phyloP scores from a whole-genome alignment of 164 flowering plant species.

The Umbellularia californica region DNA sequence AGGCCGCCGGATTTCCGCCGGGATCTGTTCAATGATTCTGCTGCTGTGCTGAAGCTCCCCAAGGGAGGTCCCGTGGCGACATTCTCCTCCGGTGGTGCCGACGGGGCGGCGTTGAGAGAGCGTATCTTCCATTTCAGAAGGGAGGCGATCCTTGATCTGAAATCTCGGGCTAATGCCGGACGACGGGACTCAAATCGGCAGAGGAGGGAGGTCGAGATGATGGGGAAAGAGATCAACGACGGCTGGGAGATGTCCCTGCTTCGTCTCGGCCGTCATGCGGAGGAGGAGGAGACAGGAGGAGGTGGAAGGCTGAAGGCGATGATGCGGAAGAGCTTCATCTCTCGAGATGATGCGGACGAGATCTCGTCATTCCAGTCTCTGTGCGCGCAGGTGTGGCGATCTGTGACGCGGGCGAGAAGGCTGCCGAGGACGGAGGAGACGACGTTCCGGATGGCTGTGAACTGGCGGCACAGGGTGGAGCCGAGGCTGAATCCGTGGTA shows the following conservation, averaged over 20 bases:
- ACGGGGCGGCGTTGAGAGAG: conserved; percentile 54
- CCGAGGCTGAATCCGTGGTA: conserved; percentile 57
- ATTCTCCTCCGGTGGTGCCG: conserved; percentile 36
- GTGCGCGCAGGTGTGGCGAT: conserved; percentile 73
- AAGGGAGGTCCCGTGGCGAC: conserved; percentile 59
- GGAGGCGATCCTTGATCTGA: conserved; percentile 54
- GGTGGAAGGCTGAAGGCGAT: neutral
- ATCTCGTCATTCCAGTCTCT: conserved; percentile 91
- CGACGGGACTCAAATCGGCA: too few relatives aligned
- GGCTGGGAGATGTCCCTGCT: conserved; percentile 16
- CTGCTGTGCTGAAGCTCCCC: conserved; percentile 57
- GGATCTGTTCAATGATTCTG: conserved; percentile 50
- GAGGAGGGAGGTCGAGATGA: conserved; percentile 21
- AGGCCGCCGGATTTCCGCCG: conserved; percentile 52
- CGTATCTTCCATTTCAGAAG: conserved; percentile 65
- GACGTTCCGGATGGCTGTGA: conserved; percentile 90
- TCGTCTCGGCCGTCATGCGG: too few relatives aligned
- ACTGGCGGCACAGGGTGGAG: conserved; percentile 74
- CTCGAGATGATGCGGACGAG: conserved; percentile 17
- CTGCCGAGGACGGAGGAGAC: conserved; percentile 34
- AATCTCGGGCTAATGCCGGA: conserved; percentile 45
- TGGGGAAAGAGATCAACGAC: conserved; percentile 47
- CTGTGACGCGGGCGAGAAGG: conserved; percentile 69
- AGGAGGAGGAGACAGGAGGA: conserved; percentile 10
- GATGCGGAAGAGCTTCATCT: conserved; percentile 11